These are phyloP conservation scores for Gyromitra esculenta DNA, from an alignment of 2,329 filamentous ascomycete species.

Conservation along the genomic window DNA sequence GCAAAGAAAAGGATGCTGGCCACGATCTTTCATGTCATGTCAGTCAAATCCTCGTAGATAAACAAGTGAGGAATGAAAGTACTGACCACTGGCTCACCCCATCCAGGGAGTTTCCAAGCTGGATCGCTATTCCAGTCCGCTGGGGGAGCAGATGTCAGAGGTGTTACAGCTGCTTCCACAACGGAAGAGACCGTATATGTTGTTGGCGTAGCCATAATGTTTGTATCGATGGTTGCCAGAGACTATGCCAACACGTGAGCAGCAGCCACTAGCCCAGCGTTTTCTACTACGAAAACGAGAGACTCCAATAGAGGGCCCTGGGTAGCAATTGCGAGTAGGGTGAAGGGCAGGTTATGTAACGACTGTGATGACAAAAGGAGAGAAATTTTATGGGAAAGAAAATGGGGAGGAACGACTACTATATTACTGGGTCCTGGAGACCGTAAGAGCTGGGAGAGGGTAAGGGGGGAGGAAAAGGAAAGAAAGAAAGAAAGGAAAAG, in stretches of 20 bases:
- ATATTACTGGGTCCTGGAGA: neutral
- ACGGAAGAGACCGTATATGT: constrained; percentile 2
- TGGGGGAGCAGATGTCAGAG: constrained; percentile 47
- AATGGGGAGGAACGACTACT: constrained; percentile 6
- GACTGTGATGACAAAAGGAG: constrained; percentile 22
- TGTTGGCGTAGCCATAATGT: constrained; percentile 34
- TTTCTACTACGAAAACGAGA: constrained; percentile 4
- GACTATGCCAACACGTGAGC: constrained; percentile 16
- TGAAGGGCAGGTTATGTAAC: constrained; percentile 21
- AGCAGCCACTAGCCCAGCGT: constrained; percentile 1
- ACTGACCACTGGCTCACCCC: constrained; percentile 54
- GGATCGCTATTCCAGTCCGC: constrained; percentile 53
- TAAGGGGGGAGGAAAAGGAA: neutral
- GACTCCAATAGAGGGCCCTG: neutral
- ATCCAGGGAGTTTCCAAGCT: constrained; percentile 55
- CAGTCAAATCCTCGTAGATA: neutral
- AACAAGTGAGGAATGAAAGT: neutral
- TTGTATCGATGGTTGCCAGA: neutral
- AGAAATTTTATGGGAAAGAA: neutral
- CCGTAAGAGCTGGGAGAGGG: neutral
- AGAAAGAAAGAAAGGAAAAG: neutral
- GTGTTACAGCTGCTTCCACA: constrained; percentile 21
- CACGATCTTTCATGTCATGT: constrained; percentile 44
- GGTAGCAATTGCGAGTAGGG: neutral
- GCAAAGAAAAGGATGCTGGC: constrained; percentile 53